Evolutionary conservation across 2,329 filamentous ascomycete species (phyloP), one percentile per base, ranked within the genome.

Genomic region (Alternaria incomplexa): DNA sequence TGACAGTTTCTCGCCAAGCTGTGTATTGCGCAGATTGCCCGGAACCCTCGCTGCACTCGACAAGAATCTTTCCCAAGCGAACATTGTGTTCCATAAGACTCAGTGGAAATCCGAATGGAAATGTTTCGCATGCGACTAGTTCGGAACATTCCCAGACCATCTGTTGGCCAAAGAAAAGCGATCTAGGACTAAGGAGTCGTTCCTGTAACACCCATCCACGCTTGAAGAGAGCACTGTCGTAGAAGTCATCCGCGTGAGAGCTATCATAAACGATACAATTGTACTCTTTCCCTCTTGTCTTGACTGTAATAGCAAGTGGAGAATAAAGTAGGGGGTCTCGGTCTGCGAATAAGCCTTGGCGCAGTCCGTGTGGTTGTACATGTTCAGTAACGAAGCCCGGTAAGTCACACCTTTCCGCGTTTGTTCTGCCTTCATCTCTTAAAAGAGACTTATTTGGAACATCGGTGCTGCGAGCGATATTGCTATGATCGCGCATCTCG

Each of bases 241-340:
- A 1, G 7, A 36, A 36, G 32, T n/a, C 15, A 0, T n/a, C 15
- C 32, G 0, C 13, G 1, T n/a, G 32, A n/a, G 0, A n/a, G 0
- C 0, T 0, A n/a, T n/a, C 32, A n/a, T n/a, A n/a, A 1, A 36
- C 1, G 4, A 36, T 9, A 5, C 7, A 4, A 0, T 0, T n/a
- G 4, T 36, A n/a, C 32, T 36, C 15, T 36, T 3, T 9, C 0
- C 13, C 32, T n/a, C 1, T n/a, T 36, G 0, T 0, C 32, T 36
- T n/a, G 15, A 36, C 0, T 36, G 4, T 5, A 0, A 36, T 2
- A n/a, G 7, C 7, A 1, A n/a, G 0, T 36, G 32, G 32, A 1
- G 32, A n/a, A 15, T 15, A 15, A 5, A 15, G 0, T 1, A n/a
- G 15, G 4, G 32, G 32, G 7, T 36, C 32, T 36, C 32, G 13